These are phyloP conservation scores for Clohesyomyces aquaticus DNA, from an alignment of 495 filamentous ascomycete species.

Conservation along the genomic window DNA sequence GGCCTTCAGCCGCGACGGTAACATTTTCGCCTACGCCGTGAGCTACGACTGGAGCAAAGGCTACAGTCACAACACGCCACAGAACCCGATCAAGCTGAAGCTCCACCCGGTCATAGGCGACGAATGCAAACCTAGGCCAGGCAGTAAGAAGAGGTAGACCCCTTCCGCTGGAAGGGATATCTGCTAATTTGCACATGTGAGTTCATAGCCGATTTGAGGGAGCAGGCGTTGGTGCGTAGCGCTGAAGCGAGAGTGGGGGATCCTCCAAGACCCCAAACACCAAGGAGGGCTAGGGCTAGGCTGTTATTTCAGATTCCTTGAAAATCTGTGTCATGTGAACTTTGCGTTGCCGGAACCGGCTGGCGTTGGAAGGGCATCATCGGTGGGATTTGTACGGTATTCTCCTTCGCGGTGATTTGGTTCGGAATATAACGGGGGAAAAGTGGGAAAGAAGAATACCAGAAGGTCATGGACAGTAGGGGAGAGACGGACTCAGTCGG, in stretches of 20 bases:
- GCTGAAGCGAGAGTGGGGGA: background rate
- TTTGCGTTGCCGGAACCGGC: too few relatives aligned
- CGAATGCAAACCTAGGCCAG: slow-evolving; percentile 79
- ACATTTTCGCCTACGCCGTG: slow-evolving; percentile 86
- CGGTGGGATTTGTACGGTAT: too few relatives aligned
- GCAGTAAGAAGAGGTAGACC: slow-evolving; percentile 67
- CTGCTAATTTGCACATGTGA: background rate
- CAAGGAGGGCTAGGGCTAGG: too few relatives aligned
- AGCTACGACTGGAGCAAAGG: slow-evolving; percentile 97
- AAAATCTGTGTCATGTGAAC: too few relatives aligned
- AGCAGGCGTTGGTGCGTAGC: background rate
- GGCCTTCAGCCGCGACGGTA: slow-evolving; percentile 74
- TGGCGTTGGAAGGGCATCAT: too few relatives aligned
- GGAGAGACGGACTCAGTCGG: too few relatives aligned
- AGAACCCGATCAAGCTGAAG: slow-evolving; percentile 81
- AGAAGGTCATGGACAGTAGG: too few relatives aligned
- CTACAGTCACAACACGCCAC: slow-evolving; percentile 69
- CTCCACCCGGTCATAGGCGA: slow-evolving; percentile 75
- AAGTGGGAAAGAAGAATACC: too few relatives aligned
- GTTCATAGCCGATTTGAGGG: background rate
- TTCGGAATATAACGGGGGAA: too few relatives aligned
- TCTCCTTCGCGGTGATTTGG: too few relatives aligned
- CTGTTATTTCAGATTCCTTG: too few relatives aligned
- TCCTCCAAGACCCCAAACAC: too few relatives aligned
- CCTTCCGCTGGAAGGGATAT: background rate